Evolutionary conservation across 148 eudicot genomes (phyloP).

Genomic region (Pharnaceum exiguum): DNA sequence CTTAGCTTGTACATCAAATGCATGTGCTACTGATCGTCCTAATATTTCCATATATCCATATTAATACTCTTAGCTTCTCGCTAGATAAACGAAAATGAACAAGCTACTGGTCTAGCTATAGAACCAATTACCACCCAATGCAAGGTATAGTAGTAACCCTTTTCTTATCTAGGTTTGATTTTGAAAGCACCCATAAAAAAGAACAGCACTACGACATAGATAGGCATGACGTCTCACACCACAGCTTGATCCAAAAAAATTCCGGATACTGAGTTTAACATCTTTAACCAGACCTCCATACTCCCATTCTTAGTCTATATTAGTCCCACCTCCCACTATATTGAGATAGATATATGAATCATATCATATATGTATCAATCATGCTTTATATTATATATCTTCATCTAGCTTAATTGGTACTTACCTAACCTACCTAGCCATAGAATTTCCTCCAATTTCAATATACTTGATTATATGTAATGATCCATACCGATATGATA

Average conservation of each 20-base stretch:
- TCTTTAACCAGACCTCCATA: conserved; percentile 16
- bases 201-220: background rate
- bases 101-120: no score
- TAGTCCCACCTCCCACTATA: conserved; percentile 15
- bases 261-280: background rate
- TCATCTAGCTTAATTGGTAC: conserved; percentile 5
- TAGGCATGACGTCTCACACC: background rate
- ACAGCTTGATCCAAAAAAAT: background rate
- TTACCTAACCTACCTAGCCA: conserved; percentile 15
- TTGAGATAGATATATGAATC: no score
- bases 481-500: background rate
- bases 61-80: no score
- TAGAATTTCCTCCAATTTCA: background rate
- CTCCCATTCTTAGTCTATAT: conserved; percentile 5
- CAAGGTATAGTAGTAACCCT: no score
- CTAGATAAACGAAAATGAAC: background rate
- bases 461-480: conserved; percentile 4
- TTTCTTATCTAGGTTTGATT: background rate
- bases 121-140: no score
- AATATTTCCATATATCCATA: background rate
- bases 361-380: conserved; percentile 15
- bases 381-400: conserved; percentile 10
- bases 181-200: background rate
- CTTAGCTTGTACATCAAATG: background rate
- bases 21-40: background rate